Conservation (phyloP, 2,329 filamentous ascomycete species). For the Septoria petroselini region DNA sequence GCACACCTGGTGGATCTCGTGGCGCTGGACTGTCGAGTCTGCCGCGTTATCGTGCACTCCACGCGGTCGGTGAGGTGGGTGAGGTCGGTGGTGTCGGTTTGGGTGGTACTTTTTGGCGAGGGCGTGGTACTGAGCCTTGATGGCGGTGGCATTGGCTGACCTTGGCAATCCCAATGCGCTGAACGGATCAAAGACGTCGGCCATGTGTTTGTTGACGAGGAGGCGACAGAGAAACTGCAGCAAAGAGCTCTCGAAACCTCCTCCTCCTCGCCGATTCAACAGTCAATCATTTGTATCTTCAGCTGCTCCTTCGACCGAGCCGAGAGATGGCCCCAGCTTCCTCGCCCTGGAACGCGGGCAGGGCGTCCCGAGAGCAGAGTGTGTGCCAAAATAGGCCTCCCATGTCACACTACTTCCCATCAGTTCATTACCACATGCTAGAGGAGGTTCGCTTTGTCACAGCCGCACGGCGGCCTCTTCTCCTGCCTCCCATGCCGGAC, state of each 20-base stretch:
- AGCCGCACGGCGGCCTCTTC: slow-evolving; percentile 13
- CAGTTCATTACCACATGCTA: too few relatives aligned
- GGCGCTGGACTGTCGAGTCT: neutral
- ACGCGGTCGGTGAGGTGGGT: slow-evolving; percentile 8
- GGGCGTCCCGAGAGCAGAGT: slow-evolving; percentile 14
- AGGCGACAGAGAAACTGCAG: slow-evolving; percentile 16
- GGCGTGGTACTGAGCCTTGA: slow-evolving; percentile 89
- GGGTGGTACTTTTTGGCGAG: slow-evolving; percentile 78
- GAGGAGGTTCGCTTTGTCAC: slow-evolving; percentile 4
- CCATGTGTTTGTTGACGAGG: slow-evolving; percentile 17
- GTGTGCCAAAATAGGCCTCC: neutral
- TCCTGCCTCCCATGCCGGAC: neutral
- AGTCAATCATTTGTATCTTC: slow-evolving; percentile 19
- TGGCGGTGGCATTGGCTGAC: slow-evolving; percentile 69
- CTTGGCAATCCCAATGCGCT: slow-evolving; percentile 70
- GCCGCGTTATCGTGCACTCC: neutral
- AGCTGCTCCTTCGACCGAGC: slow-evolving; percentile 18
- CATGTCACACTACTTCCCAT: too few relatives aligned
- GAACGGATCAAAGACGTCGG: slow-evolving; percentile 65
- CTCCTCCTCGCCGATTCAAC: too few relatives aligned
- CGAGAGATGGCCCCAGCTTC: slow-evolving; percentile 9
- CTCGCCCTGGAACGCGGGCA: slow-evolving; percentile 6
- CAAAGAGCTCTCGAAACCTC: slow-evolving; percentile 21
- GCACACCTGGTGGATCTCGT: slow-evolving; percentile 1
- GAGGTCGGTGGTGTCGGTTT: slow-evolving; percentile 52